These are phyloP conservation scores for Isatis lusitanica DNA, from an alignment of 441 rosid species.

Conservation along the genomic window DNA sequence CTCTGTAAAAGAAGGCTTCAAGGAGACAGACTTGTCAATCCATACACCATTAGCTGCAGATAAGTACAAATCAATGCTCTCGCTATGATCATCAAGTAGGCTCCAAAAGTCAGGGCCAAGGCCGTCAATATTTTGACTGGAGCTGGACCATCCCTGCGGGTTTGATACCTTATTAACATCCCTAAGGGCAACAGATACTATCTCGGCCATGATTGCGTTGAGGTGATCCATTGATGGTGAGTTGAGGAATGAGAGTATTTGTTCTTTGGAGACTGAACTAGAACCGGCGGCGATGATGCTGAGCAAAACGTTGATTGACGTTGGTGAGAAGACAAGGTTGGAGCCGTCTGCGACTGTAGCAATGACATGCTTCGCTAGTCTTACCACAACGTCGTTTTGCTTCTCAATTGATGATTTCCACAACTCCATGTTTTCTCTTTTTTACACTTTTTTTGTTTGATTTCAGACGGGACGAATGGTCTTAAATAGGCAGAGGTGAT, in stretches of 20 bases:
- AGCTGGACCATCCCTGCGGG: neutral
- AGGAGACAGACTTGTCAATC: constrained; percentile 54
- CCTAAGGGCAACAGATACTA: constrained; percentile 18
- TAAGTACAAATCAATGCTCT: constrained; percentile 50
- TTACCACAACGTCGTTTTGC: constrained; percentile 52
- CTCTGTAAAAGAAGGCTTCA: constrained; percentile 56
- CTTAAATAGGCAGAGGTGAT: neutral
- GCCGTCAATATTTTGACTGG: neutral
- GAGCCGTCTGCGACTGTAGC: constrained; percentile 39
- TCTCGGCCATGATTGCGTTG: constrained; percentile 48
- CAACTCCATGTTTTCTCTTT: constrained; percentile 41
- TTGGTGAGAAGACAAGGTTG: constrained; percentile 72
- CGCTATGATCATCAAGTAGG: constrained; percentile 56
- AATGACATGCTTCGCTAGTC: constrained; percentile 42
- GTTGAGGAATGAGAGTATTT: constrained; percentile 68
- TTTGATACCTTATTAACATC: neutral
- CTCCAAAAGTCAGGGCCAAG: neutral
- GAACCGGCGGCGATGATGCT: constrained; percentile 68
- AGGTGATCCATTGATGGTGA: constrained; percentile 55
- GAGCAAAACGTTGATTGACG: constrained; percentile 63
- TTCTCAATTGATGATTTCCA: constrained; percentile 37
- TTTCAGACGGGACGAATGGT: neutral
- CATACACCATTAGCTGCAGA: constrained; percentile 63
- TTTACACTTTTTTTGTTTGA: neutral
- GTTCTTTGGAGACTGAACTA: constrained; percentile 46